Conservation (phyloP, 495 filamentous ascomycete genomes). For the Xylaria sp. region DNA sequence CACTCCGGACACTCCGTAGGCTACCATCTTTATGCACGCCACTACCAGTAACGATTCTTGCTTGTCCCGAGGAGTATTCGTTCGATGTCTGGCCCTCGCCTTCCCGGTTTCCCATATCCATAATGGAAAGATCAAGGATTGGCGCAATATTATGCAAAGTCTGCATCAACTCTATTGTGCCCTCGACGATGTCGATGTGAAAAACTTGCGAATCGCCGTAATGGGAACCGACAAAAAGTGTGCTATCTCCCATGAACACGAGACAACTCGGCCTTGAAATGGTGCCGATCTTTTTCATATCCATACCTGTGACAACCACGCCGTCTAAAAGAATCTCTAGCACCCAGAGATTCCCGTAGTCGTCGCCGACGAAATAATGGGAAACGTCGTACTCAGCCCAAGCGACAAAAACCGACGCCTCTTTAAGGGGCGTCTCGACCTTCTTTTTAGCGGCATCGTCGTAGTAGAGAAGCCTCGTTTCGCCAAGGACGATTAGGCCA, state of each 20-base stretch:
- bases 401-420: constrained; percentile 81
- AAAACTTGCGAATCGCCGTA: constrained; percentile 90
- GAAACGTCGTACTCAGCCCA: constrained; percentile 86
- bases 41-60: constrained; percentile 89
- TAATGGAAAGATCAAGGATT: constrained; percentile 89
- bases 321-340: constrained; percentile 74
- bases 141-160: constrained; percentile 85
- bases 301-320: constrained; percentile 56
- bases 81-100: constrained; percentile 76
- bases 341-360: constrained; percentile 83
- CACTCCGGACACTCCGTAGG: constrained; percentile 86
- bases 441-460: constrained; percentile 71
- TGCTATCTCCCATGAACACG: constrained; percentile 76
- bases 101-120: constrained; percentile 89
- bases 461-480: constrained; percentile 83
- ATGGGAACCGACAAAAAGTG: constrained; percentile 89
- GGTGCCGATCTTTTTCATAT: constrained; percentile 70
- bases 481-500: constrained; percentile 83
- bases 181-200: constrained; percentile 53
- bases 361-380: constrained; percentile 86
- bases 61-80: constrained; percentile 92
- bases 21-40: constrained; percentile 88
- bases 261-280: constrained; percentile 77
- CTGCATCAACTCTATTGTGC: constrained; percentile 70
- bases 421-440: constrained; percentile 65